Evolutionary conservation across 306 rosid genomes (phyloP).

Genomic region (Citrullus colocynthis): DNA sequence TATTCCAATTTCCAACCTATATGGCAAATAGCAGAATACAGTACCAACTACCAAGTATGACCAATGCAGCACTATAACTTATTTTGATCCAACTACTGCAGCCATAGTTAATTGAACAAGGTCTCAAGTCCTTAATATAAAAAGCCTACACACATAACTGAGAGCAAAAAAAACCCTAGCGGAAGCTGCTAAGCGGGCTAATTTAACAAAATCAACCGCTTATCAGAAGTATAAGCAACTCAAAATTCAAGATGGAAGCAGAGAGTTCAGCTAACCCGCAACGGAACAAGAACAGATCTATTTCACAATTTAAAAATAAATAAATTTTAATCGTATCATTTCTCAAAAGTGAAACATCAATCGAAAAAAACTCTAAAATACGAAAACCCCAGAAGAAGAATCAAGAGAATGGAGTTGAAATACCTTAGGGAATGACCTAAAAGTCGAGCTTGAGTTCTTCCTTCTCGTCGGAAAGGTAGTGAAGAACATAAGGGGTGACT

Average conservation of each 20-base stretch:
- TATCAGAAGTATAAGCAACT: neutral
- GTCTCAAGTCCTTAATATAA: neutral
- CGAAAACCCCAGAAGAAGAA: neutral
- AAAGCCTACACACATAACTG: neutral
- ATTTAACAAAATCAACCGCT: neutral
- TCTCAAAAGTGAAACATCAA: neutral
- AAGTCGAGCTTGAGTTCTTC: slow-evolving; percentile 74
- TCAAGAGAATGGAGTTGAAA: neutral
- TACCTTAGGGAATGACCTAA: slow-evolving; percentile 12
- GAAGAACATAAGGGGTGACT: slow-evolving; percentile 66
- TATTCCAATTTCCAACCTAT: neutral
- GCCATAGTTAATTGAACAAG: neutral
- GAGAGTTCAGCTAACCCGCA: neutral
- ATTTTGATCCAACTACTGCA: neutral
- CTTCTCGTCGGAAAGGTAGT: slow-evolving; percentile 48
- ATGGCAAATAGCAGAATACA: neutral
- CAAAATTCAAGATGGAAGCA: neutral
- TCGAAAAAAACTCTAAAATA: neutral
- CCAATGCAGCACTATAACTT: neutral
- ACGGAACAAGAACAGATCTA: neutral
- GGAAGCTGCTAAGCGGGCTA: too few relatives aligned
- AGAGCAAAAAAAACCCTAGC: neutral
- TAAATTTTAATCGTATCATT: neutral
- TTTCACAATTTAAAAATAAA: too few relatives aligned
- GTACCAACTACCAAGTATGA: neutral